Evolutionary conservation across 257 asterid species (phyloP), one percentile per base, ranked within the genome.

Genomic region (Salvia miltiorrhiza): DNA sequence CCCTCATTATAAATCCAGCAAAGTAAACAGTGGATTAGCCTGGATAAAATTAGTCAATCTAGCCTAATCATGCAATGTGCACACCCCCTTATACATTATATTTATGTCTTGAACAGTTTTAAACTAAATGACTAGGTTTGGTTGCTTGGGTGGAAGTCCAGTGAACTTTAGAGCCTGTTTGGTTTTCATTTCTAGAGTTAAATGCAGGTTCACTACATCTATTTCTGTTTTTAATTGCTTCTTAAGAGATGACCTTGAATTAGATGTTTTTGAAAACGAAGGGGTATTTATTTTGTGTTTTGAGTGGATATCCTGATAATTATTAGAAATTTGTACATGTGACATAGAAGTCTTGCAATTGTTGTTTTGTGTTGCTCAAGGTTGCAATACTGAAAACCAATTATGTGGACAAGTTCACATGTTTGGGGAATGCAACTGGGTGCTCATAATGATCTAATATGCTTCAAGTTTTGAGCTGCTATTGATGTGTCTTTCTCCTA

Each of bases 371-470:
- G 33, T 24, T 55, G 40, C 62, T 26, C 6, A 5, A 50, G n/a
- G 13, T 26, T 11, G 6, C 54, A 69, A 52, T 17, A 21, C 28
- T 33, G n/a, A 20, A 57, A 48, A 41, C 20, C 53, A 40, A 19
- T 65, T 13, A 26, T 11, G 35, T 23, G n/a, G 45, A 39, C 17
- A 53, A 13, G 19, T 52, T 50, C 63, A 63, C 26, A 20, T 70
- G 52, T 60, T 21, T 58, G 47, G 20, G 43, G 32, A 17, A 20
- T 21, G 58, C 73, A 59, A 50, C 74, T 58, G 60, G 59, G 43
- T 54, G 35, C 1, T 21, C 37, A 20, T 63, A 57, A 37, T 59
- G 45, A 12, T 41, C 65, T 52, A 64, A 14, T 56, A 33, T 45
- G 71, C 59, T 49, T 39, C n/a, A 30, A 44, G 72, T 33, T 19